These are phyloP conservation scores for Aspergillus tamarii DNA, from an alignment of 2,329 filamentous ascomycete species.

Conservation along the genomic window DNA sequence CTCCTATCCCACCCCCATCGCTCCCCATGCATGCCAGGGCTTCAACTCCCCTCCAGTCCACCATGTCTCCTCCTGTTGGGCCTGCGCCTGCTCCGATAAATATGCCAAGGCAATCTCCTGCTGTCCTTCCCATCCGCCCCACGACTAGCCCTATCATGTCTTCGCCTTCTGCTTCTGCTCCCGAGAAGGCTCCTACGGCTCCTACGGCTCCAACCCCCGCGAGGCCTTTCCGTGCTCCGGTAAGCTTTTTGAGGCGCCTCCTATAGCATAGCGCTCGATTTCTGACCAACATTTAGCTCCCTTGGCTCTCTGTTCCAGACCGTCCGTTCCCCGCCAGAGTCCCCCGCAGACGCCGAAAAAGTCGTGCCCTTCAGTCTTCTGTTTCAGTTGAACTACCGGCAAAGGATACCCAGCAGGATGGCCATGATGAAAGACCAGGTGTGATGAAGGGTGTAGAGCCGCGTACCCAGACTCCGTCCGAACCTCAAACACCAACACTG, in stretches of 20 bases:
- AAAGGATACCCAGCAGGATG: constrained; percentile 40
- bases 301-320: constrained; percentile 63
- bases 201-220: constrained; percentile 28
- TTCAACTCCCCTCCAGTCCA: constrained; percentile 40
- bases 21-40: constrained; percentile 41
- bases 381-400: constrained; percentile 54
- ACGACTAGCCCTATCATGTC: constrained; percentile 37
- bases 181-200: constrained; percentile 21
- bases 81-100: constrained; percentile 32
- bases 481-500: constrained; percentile 61
- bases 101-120: constrained; percentile 32
- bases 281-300: constrained; percentile 47
- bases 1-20: constrained; percentile 39
- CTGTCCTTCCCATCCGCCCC: constrained; percentile 26
- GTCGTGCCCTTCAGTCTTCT: constrained; percentile 38
- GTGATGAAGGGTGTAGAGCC: constrained; percentile 24
- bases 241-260: constrained; percentile 33
- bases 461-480: constrained; percentile 35
- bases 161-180: constrained; percentile 34
- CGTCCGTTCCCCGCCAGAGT: constrained; percentile 57
- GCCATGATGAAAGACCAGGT: constrained; percentile 25
- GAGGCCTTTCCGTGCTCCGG: constrained; percentile 55
- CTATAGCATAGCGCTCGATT: not conserved
- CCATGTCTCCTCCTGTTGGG: constrained; percentile 39
- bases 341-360: constrained; percentile 50